These are phyloP conservation scores for Salvia sclarea DNA, from an alignment of 305 asterid species.

Conservation along the genomic window DNA sequence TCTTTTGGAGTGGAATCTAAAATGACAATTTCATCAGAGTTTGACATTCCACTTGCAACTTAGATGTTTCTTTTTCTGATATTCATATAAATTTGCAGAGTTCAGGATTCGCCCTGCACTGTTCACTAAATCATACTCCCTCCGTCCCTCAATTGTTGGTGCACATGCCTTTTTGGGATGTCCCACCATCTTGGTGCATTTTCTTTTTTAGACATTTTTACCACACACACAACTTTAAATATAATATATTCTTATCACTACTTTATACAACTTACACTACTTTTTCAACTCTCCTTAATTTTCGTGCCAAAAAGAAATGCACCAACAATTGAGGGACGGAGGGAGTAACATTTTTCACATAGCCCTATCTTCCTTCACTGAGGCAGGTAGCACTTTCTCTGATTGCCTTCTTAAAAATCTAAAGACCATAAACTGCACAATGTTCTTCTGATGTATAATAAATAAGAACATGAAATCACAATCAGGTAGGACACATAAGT, in stretches of 20 bases:
- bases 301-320: no score
- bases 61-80: no score
- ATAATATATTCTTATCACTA: no score
- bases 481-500: constrained; percentile 7
- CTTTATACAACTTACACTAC: no score
- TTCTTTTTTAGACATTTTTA: no score
- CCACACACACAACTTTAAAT: no score
- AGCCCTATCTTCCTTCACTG: constrained; percentile 14
- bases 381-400: constrained; percentile 16
- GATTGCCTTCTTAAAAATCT: constrained; percentile 26
- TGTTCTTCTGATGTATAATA: not conserved
- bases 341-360: constrained; percentile 9
- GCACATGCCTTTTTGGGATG: no score
- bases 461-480: constrained; percentile 4
- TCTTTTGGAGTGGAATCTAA: constrained; percentile 5
- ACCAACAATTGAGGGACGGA: no score
- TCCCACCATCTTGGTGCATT: no score
- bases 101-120: constrained; percentile 14
- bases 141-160: no score
- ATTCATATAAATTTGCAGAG: no score
- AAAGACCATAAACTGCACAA: constrained; percentile 24
- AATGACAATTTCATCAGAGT: not conserved
- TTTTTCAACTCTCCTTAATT: no score
- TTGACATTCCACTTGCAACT: constrained; percentile 17
- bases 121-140: not conserved